Base-by-base conservation (phyloP, 2,329 filamentous ascomycete genomes). In the Pseudogymnoascus sp. region DNA sequence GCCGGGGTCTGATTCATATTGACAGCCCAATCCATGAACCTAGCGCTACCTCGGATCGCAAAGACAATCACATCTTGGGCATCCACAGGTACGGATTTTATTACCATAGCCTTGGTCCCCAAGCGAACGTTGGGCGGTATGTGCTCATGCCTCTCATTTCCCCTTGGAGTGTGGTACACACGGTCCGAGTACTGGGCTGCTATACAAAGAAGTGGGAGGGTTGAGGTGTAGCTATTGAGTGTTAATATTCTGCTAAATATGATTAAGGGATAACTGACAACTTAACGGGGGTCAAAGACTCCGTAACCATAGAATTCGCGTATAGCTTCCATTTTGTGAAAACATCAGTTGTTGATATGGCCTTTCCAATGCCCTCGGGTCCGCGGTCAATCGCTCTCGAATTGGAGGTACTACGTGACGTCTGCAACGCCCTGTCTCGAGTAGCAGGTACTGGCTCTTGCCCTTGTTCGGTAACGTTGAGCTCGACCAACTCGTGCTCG, bases 1-100 rank as follows among this genome's bases (percentile, higher is more conserved):
- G 81, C 78, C 0, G 90, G 90, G 0, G 81, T 84, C 1, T 83
- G 83, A 58, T 89, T 84, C 60, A 94, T 80, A 71, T 96, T 95
- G 50, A 94, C 88, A 1, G 88, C 83, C 91, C 91, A 96, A 74
- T 96, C 91, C 77, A 89, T 85, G 67, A 94, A 89, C 6, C 84
- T 88, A 22, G 90, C 85, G 0, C 86, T 91, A 18, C 91, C 91
- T 18, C 91, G 84, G 64, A 96, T 89, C 12, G 91, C 90, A 68
- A 96, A 89, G 9, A 95, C 87, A 61, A 96, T 87, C 16, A 87
- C 86, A 70, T 89, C 85, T 76, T 87, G 85, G 68, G 90, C 80
- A 69, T 94, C 90, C 70, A 92, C 84, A 1, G 89, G 85, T 0
- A 92, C 81, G 0, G 87, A 90, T 70, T 92, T 93, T 70, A 95